Base-by-base conservation (phyloP, 306 rosid species). In the Quercus suber region DNA sequence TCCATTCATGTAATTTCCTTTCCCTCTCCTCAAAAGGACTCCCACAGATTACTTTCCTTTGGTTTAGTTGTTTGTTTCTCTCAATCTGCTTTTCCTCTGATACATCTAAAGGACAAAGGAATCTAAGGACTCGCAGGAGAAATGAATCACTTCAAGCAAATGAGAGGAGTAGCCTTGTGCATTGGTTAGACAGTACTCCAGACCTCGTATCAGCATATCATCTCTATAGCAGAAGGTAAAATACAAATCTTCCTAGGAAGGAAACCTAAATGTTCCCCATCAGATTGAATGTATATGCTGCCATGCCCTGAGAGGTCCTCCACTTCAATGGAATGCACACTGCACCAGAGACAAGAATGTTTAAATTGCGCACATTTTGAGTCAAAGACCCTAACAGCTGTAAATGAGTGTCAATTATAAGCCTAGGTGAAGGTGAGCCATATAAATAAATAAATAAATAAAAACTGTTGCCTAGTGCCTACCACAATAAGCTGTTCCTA, bases 211-310 rank as follows among this genome's bases (percentile, higher is more conserved):
- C 90, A 95, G 73, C 90, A 82, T 45, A 95, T 92, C 99, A 95
- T 89, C 91, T 92, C 96, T 17, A 95, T 83, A 5, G 92, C 94
- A 81, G 85, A 88, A 30, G 98, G 99, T 68, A 92, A 76, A 80
- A 91, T 73, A 75, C 85, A 17, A 76, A 95, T 86, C 79, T 86
- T 95, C 85, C 88, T 91, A 0, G 98, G 98, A 82, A 92, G 94
- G 82, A 89, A 92, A 37, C 99, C 99, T 78, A 95, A 69, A 87
- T 91, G 88, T 70, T 95, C 99, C 25, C 99, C 99, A 73, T 95
- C 99, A 27, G 98, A 90, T 88, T 95, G 99, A 79, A 95, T 91
- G 75, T 85, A 88, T 71, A 92, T 74, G 65, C 79, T 84, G 59
- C 89, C 89, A 41, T 59, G 83, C 74, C 94, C 90, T 9, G 90